These are phyloP conservation scores for Malbranchea zuffiana DNA, from an alignment of 2,329 filamentous ascomycete genomes.

Conservation along the genomic window DNA sequence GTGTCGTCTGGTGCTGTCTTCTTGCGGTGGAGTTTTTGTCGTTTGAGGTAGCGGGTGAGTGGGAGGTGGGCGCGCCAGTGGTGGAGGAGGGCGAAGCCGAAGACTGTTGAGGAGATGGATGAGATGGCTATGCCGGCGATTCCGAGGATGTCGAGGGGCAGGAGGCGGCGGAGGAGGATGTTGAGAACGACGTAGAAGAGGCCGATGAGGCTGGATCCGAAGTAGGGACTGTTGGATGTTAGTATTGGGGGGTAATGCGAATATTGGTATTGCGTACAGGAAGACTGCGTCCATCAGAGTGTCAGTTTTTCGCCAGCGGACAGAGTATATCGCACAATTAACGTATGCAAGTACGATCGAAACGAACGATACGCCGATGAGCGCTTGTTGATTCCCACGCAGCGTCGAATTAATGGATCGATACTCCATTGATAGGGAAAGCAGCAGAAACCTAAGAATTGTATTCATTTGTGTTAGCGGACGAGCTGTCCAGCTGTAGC, in stretches of 20 bases:
- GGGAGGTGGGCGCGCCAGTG: conserved; percentile 8
- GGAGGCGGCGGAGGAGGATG: conserved; percentile 21
- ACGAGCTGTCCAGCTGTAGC: neutral
- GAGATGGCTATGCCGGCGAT: conserved; percentile 22
- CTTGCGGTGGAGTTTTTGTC: conserved; percentile 5
- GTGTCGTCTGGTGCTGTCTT: conserved; percentile 21
- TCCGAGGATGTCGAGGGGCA: conserved; percentile 20
- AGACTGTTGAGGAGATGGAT: conserved; percentile 21
- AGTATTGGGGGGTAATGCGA: neutral
- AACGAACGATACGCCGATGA: conserved; percentile 20
- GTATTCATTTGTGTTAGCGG: no score
- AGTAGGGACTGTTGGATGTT: conserved; percentile 14
- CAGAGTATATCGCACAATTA: conserved; percentile 19
- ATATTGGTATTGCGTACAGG: conserved; percentile 18
- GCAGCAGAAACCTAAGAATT: conserved; percentile 21
- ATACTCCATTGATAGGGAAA: conserved; percentile 23
- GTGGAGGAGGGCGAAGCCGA: conserved; percentile 21
- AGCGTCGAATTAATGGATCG: conserved; percentile 14
- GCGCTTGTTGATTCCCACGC: conserved; percentile 18
- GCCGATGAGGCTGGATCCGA: conserved; percentile 23
- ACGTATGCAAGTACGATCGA: conserved; percentile 22
- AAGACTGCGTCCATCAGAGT: conserved; percentile 24
- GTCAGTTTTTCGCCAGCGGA: conserved; percentile 15
- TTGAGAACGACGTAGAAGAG: conserved; percentile 27
- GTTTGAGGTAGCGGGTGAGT: neutral